phyloP scores from a whole-genome alignment of 2,329 filamentous ascomycete genomes.

The Daldinia sp. region DNA sequence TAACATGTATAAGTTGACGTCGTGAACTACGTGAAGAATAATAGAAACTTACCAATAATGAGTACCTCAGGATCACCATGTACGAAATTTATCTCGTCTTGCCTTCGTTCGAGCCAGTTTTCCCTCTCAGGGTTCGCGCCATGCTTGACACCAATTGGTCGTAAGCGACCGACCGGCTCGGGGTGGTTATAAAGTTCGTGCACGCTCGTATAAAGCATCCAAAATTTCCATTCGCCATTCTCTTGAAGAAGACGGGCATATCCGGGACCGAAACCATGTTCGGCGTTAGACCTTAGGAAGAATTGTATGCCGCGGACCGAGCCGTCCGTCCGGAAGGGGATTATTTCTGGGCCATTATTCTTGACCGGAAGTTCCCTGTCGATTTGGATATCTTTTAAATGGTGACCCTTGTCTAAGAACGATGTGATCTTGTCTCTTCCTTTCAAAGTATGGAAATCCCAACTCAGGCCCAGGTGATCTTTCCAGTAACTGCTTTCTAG shows the following conservation, averaged over 20 bases:
- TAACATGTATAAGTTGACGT: conserved; percentile 43
- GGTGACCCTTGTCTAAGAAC: conserved; percentile 50
- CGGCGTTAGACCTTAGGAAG: conserved; percentile 61
- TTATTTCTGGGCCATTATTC: conserved; percentile 55
- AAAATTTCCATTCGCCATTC: conserved; percentile 64
- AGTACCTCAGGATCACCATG: conserved; percentile 65
- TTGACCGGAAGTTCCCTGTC: conserved; percentile 54
- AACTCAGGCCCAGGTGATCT: conserved; percentile 68
- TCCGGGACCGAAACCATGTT: conserved; percentile 63
- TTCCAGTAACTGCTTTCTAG: conserved; percentile 67
- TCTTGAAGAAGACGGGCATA: conserved; percentile 59
- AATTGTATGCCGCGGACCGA: conserved; percentile 63
- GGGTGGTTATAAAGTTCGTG: conserved; percentile 59
- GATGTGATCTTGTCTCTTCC: conserved; percentile 56
- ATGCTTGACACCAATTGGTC: conserved; percentile 63
- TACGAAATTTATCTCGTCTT: conserved; percentile 60
- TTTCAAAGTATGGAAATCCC: conserved; percentile 67
- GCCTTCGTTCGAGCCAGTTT: conserved; percentile 66
- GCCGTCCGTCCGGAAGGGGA: conserved; percentile 58
- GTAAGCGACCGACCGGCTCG: conserved; percentile 56
- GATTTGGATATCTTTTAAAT: conserved; percentile 54
- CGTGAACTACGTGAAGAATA: background rate
- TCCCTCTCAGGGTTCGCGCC: conserved; percentile 59
- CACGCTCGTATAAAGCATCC: conserved; percentile 66
- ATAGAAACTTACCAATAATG: conserved; percentile 60